Conservation (phyloP, 768 basidiomycete species). For the Pulveroboletus sp. region DNA sequence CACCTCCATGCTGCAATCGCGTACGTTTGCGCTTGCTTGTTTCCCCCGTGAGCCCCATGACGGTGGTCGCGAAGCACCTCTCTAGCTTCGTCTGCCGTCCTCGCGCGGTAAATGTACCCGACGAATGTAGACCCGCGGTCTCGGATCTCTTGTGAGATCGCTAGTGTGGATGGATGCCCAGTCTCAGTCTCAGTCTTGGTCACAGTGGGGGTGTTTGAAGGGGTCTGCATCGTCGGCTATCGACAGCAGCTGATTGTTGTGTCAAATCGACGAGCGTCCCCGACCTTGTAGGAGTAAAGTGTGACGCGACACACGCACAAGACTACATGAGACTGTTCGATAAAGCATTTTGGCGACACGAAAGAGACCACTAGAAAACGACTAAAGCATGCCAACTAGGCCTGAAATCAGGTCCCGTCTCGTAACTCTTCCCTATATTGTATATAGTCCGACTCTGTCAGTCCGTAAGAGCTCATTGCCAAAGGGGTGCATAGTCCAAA, state of each 20-base stretch:
- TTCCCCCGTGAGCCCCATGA: neutral
- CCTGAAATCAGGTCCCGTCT: neutral
- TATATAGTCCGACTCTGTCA: conserved; percentile 1
- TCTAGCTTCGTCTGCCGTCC: conserved; percentile 28
- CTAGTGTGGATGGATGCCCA: neutral
- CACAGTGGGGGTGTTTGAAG: neutral
- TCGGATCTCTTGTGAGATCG: conserved; percentile 67
- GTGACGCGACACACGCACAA: no score
- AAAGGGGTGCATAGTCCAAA: neutral
- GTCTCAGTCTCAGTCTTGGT: neutral
- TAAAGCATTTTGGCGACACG: no score
- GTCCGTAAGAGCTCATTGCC: neutral
- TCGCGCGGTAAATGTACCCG: conserved; percentile 56
- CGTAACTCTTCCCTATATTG: conserved; percentile 1
- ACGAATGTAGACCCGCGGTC: conserved; percentile 73
- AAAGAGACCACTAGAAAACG: no score
- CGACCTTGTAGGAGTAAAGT: no score
- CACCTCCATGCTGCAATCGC: conserved; percentile 78
- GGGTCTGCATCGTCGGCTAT: no score
- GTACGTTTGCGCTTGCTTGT: conserved; percentile 30
- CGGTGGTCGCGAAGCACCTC: neutral
- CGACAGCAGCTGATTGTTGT: no score
- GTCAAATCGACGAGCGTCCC: no score
- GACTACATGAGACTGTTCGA: no score
- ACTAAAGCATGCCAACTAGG: no score